Evolutionary conservation across 2,329 filamentous ascomycete genomes (phyloP), one percentile per base, ranked within the genome.

Genomic region (Hymenoscyphus salicellus): DNA sequence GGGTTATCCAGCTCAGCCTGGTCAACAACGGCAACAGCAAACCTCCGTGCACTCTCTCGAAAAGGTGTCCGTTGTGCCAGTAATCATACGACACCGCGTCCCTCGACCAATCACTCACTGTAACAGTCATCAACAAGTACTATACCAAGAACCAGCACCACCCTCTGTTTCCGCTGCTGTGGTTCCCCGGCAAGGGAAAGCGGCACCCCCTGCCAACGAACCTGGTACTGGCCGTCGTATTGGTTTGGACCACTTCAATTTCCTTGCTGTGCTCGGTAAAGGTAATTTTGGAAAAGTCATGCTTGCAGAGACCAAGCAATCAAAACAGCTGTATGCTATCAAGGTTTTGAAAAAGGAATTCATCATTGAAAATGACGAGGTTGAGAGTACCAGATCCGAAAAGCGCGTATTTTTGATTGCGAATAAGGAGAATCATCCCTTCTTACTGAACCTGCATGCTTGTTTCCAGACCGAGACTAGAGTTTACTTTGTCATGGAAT

Each of bases 241-340:
- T 75, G 95, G 95, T 20, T 82, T 99, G 56, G 96, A 99, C 76
- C 93, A 99, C 79, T 99, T 99, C 84, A 99, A 99, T 77, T 99
- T 99, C 85, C 84, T 99, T 70, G 94, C 96, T 69, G 95, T 99
- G 62, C 86, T 99, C 69, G 95, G 95, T 75, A 99, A 99, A 80
- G 95, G 95, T 81, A 99, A 99, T 80, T 99, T 99, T 76, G 95
- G 95, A 78, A 99, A 99, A 80, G 95, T 99, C 79, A 99, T 99
- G 95, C 82, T 99, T 77, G 95, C 95, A 1, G 96, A 99, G 80
- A 97, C 95, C 1, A 99, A 99, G 83, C 88, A 88, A 63, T 88
- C 91, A 10, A 92, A 93, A 78, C 91, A 94, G 77, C 83, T 99
- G 7, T 99, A 98, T 77, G 95, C 95, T 64, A 99, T 99, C 79